These are phyloP conservation scores for Combretum micranthum DNA, from an alignment of 345 rosid species.

Conservation along the genomic window DNA sequence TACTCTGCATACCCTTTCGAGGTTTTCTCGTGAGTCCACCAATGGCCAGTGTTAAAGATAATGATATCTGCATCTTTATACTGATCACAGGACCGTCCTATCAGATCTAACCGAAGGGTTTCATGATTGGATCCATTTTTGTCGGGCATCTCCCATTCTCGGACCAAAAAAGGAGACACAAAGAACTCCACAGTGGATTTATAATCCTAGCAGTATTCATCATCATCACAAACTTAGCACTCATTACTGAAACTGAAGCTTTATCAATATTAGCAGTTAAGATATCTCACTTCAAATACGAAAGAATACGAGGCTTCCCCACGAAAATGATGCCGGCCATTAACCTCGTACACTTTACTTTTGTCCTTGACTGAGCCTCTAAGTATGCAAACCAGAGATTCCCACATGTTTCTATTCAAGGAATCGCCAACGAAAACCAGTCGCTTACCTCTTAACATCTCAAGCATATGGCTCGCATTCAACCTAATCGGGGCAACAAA, in stretches of 20 bases:
- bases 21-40: constrained; percentile 99
- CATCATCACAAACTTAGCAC: background rate
- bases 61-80: constrained; percentile 73
- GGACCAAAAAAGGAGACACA: constrained; percentile 90
- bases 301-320: constrained; percentile 88
- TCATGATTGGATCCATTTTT: constrained; percentile 60
- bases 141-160: constrained; percentile 68
- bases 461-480: constrained; percentile 51
- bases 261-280: background rate
- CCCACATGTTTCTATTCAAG: constrained; percentile 95
- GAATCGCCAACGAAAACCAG: constrained; percentile 94
- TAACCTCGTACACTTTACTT: constrained; percentile 65
- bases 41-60: constrained; percentile 91
- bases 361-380: constrained; percentile 52
- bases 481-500: constrained; percentile 32
- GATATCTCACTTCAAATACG: constrained; percentile 56
- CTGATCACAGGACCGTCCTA: constrained; percentile 59
- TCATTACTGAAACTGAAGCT: background rate
- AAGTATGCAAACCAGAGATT: constrained; percentile 86
- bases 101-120: constrained; percentile 79
- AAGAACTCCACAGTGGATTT: constrained; percentile 71
- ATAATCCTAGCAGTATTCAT: constrained; percentile 45
- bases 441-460: constrained; percentile 77
- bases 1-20: constrained; percentile 56
- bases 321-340: constrained; percentile 64